phyloP scores from a whole-genome alignment of 2,329 filamentous ascomycete genomes.

The Rhinocladiella mackenziei region DNA sequence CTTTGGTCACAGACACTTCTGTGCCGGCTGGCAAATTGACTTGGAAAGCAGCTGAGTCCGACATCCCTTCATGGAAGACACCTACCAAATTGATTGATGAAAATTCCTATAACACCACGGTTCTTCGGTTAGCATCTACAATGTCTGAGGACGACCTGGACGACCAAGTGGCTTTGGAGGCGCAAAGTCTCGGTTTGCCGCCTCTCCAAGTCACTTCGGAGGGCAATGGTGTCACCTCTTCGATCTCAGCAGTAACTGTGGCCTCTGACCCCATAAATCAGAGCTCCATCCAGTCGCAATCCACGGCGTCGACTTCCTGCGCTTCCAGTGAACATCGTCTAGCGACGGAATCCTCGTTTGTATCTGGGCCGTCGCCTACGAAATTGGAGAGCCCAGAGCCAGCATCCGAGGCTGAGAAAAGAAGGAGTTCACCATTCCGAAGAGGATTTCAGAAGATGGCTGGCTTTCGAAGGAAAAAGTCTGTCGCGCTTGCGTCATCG shows the following conservation, averaged over 20 bases:
- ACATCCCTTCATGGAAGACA: constrained; percentile 14
- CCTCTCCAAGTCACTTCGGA: constrained; percentile 38
- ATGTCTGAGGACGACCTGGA: constrained; percentile 39
- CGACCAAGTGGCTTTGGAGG: constrained; percentile 38
- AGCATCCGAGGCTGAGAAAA: constrained; percentile 18
- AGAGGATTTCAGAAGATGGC: constrained; percentile 27
- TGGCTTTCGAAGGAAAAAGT: constrained; percentile 26
- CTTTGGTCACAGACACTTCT: constrained; percentile 7
- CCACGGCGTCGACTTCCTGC: constrained; percentile 29
- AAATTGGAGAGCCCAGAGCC: constrained; percentile 9
- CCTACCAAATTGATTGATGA: constrained; percentile 34
- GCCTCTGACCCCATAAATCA: constrained; percentile 24
- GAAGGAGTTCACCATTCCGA: constrained; percentile 24
- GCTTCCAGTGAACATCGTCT: constrained; percentile 27
- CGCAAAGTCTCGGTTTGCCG: constrained; percentile 37
- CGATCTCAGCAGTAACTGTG: constrained; percentile 28
- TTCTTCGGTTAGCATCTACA: constrained; percentile 35
- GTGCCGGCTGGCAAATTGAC: constrained; percentile 5
- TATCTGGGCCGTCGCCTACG: constrained; percentile 10
- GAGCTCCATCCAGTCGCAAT: constrained; percentile 27
- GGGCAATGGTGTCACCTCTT: constrained; percentile 33
- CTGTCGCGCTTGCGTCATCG: constrained; percentile 14
- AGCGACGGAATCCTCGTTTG: constrained; percentile 15
- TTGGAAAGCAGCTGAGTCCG: constrained; percentile 16
- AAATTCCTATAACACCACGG: constrained; percentile 37